These are phyloP conservation scores for Leccinum barrowsii DNA, from an alignment of 768 basidiomycete genomes.

Conservation along the genomic window DNA sequence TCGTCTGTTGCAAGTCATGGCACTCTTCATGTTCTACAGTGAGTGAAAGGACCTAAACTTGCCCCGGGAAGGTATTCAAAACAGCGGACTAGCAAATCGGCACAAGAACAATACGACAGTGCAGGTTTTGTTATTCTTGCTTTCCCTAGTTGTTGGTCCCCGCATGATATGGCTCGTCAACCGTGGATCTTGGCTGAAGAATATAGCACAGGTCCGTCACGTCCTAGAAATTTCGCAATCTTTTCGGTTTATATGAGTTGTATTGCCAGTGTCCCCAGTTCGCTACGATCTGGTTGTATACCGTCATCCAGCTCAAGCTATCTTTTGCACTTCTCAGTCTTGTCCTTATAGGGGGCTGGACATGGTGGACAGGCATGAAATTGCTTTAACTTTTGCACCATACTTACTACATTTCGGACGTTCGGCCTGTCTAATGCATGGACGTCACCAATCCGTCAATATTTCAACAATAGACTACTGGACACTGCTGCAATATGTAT, in stretches of 20 bases:
- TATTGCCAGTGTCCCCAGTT: conserved; percentile 64
- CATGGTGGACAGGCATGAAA: conserved; percentile 61
- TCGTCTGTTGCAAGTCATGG: conserved; percentile 49
- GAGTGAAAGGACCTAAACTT: conserved; percentile 1
- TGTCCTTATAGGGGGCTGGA: conserved; percentile 47
- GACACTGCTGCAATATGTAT: conserved; percentile 6
- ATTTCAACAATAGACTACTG: neutral
- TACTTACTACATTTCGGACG: neutral
- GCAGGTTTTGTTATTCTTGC: conserved; percentile 56
- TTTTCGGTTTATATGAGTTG: conserved; percentile 1
- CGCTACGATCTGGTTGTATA: conserved; percentile 76
- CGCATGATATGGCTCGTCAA: conserved; percentile 73
- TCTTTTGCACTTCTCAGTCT: conserved; percentile 58
- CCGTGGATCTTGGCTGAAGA: conserved; percentile 61
- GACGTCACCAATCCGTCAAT: neutral
- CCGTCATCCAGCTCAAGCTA: conserved; percentile 66
- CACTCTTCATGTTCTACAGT: conserved; percentile 53
- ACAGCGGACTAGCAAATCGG: conserved; percentile 44
- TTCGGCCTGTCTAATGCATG: neutral
- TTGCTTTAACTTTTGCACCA: conserved; percentile 19
- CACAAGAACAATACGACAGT: conserved; percentile 53
- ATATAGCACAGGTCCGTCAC: conserved; percentile 65
- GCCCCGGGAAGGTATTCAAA: neutral
- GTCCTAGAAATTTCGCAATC: neutral
- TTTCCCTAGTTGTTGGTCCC: conserved; percentile 55